A percentile compares a stretch with the other conserved stretches of the same genome.
phyloP scores from a whole-genome alignment of 306 rosid species.

The Parietaria judaica region DNA sequence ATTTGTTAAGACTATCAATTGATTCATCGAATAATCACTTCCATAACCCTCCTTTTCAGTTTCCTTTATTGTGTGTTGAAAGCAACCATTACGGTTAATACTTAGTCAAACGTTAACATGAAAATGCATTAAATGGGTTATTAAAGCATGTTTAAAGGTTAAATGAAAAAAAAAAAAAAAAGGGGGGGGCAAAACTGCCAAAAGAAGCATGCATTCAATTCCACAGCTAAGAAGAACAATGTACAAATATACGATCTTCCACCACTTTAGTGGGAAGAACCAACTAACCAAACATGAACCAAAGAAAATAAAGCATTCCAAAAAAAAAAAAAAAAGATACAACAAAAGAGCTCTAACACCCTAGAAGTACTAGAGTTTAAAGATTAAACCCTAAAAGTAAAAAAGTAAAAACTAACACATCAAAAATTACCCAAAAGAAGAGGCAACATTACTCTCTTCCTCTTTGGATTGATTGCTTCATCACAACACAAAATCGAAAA shows the following conservation, averaged over 20 bases:
- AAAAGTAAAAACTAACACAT: slow-evolving; percentile 31
- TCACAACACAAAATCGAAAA: neutral
- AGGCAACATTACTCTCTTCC: slow-evolving; percentile 35
- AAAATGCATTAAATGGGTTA: too few species aligned
- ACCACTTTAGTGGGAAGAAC: slow-evolving; percentile 37
- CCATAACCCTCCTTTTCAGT: too few species aligned
- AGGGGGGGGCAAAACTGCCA: slow-evolving; percentile 5
- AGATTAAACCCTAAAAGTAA: slow-evolving; percentile 25
- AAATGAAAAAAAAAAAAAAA: neutral
- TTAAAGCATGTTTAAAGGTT: neutral
- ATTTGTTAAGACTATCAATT: too few species aligned
- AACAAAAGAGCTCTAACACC: slow-evolving; percentile 37
- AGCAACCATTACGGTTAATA: too few species aligned
- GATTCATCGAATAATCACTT: too few species aligned
- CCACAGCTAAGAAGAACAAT: slow-evolving; percentile 11
- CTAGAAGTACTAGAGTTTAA: slow-evolving; percentile 10
- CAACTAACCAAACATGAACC: slow-evolving; percentile 1
- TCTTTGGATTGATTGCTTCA: slow-evolving; percentile 26
- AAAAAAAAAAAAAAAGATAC: slow-evolving; percentile 21
- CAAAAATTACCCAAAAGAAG: slow-evolving; percentile 44
- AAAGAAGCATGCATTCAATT: slow-evolving; percentile 11
- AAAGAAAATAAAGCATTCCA: neutral
- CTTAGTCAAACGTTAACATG: too few species aligned
- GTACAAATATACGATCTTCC: slow-evolving; percentile 45
- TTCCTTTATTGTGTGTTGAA: too few species aligned